Percentiles rank a stretch among this genome's conserved stretches.
Evolutionary conservation across 192 early-diverging fungal species (phyloP).

Genomic region (Gamsiella multidivaricata): DNA sequence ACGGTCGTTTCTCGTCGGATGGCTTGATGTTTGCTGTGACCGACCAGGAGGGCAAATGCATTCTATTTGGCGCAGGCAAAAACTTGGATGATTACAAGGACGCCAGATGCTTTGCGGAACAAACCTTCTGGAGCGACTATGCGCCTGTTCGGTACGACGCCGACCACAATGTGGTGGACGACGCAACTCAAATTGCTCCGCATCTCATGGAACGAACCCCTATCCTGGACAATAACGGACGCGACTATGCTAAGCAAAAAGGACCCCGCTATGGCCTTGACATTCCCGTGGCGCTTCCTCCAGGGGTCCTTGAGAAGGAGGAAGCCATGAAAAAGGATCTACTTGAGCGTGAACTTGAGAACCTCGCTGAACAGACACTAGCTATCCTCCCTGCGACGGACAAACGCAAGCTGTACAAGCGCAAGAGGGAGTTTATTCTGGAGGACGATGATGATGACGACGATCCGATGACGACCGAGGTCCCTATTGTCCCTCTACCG

Average conservation of each 20-base stretch:
- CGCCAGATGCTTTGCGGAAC: constrained; percentile 68
- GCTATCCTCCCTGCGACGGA: constrained; percentile 48
- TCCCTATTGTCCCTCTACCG: constrained; percentile 61
- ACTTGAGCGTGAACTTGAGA: constrained; percentile 62
- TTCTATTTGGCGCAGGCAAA: constrained; percentile 75
- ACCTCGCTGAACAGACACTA: constrained; percentile 52
- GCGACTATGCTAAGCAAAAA: constrained; percentile 70
- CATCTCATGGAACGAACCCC: constrained; percentile 70
- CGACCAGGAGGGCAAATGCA: constrained; percentile 76
- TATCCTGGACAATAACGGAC: constrained; percentile 75
- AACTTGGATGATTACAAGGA: constrained; percentile 59
- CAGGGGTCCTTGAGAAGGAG: constrained; percentile 60
- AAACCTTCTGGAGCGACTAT: constrained; percentile 84
- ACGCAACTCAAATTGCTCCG: constrained; percentile 75
- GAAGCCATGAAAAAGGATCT: constrained; percentile 58
- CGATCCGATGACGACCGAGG: constrained; percentile 56
- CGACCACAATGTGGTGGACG: constrained; percentile 76
- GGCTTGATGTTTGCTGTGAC: constrained; percentile 80
- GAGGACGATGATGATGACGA: constrained; percentile 53
- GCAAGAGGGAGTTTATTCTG: constrained; percentile 39
- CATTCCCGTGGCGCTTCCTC: constrained; percentile 60
- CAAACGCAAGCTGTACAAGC: constrained; percentile 37
- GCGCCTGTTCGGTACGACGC: constrained; percentile 72
- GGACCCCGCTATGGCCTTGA: constrained; percentile 67
- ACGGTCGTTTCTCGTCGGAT: constrained; percentile 80